These are phyloP conservation scores for Fagus sylvatica DNA, from an alignment of 306 rosid species.

Conservation along the genomic window DNA sequence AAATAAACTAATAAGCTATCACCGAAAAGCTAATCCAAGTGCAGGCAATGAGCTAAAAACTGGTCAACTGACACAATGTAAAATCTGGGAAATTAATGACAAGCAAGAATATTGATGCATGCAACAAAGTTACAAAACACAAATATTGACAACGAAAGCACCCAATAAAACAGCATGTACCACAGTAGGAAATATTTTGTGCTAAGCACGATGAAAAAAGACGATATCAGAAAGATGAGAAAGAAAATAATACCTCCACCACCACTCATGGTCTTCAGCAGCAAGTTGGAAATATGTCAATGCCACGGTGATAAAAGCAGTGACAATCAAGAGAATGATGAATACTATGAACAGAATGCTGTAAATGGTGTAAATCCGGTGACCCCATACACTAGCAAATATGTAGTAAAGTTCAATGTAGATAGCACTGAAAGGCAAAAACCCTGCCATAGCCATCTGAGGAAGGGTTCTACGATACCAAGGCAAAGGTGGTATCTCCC, in stretches of 20 bases:
- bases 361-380: constrained; percentile 44
- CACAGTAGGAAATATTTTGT: background rate
- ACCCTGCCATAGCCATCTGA: constrained; percentile 56
- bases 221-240: background rate
- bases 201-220: background rate
- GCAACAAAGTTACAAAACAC: background rate
- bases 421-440: constrained; percentile 50
- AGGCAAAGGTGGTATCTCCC: constrained; percentile 50
- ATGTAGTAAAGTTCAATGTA: constrained; percentile 50
- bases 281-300: constrained; percentile 61
- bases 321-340: constrained; percentile 54
- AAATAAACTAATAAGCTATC: too few species aligned
- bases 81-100: background rate
- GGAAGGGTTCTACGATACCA: constrained; percentile 46
- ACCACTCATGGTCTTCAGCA: constrained; percentile 63
- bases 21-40: too few species aligned
- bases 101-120: background rate
- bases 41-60: background rate
- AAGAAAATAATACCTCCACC: constrained; percentile 49
- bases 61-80: background rate
- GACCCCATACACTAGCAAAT: constrained; percentile 56
- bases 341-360: constrained; percentile 44
- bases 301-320: constrained; percentile 54
- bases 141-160: background rate
- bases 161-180: background rate